phyloP scores from a whole-genome alignment of 2,329 filamentous ascomycete species.

The Apiospora rasikravindrae region DNA sequence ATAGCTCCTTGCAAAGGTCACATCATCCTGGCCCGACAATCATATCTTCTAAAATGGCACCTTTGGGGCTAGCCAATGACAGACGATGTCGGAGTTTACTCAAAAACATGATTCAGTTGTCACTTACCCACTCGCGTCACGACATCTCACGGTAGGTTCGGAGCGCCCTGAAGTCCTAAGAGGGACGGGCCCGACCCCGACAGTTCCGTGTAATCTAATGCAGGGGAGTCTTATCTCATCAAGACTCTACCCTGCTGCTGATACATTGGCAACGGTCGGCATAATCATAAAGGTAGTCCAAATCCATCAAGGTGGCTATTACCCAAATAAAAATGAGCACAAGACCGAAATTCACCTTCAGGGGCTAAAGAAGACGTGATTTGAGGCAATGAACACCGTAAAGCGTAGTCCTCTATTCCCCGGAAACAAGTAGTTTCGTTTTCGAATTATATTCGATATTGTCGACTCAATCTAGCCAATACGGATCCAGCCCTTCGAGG shows the following conservation, averaged over 20 bases:
- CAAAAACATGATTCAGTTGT: neutral
- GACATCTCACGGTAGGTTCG: neutral
- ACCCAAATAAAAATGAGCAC: neutral
- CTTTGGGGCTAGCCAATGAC: neutral
- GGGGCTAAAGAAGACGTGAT: neutral
- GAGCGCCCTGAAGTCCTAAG: neutral
- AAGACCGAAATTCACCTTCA: neutral
- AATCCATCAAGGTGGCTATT: neutral
- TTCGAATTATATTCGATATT: neutral
- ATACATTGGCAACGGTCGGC: neutral
- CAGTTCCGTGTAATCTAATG: neutral
- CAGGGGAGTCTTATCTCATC: neutral
- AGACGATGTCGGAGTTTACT: slow-evolving; percentile 4
- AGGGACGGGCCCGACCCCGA: neutral
- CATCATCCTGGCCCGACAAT: neutral
- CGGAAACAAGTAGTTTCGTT: neutral
- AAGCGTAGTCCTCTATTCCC: neutral
- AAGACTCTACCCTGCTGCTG: neutral
- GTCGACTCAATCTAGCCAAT: slow-evolving; percentile 41
- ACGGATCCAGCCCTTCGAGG: slow-evolving; percentile 46
- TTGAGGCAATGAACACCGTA: neutral
- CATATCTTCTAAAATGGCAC: neutral
- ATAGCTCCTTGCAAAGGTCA: neutral
- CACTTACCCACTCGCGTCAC: neutral
- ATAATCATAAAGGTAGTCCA: neutral